Conservation (phyloP, 495 filamentous ascomycete genomes). For the Tuber melanosporum region DNA sequence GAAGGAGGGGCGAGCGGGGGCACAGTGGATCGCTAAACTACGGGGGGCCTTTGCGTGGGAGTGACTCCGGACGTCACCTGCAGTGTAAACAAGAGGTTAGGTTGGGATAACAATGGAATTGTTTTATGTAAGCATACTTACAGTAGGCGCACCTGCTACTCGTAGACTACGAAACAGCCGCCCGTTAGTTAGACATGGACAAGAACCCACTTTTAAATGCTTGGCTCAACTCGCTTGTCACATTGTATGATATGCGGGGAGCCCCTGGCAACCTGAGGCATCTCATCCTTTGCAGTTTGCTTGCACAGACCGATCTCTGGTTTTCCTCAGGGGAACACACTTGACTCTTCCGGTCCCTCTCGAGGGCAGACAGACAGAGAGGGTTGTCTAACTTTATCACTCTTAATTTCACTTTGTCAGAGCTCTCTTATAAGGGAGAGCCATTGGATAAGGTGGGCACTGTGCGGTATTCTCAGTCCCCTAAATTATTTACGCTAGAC, state of each 20-base stretch:
- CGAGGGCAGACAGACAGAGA: no score
- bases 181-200: no score
- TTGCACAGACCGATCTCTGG: conserved; percentile 1
- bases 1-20: background rate
- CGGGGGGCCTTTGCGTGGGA: background rate
- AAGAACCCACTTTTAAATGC: background rate
- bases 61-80: background rate
- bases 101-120: conserved; percentile 23
- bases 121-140: conserved; percentile 6
- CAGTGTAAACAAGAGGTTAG: background rate
- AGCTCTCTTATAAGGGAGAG: no score
- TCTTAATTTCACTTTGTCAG: background rate
- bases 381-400: background rate
- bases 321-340: background rate
- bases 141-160: background rate
- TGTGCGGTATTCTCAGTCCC: no score
- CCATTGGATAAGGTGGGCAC: no score
- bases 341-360: background rate
- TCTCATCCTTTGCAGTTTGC: background rate
- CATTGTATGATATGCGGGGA: background rate
- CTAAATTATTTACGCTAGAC: no score
- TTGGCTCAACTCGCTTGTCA: background rate
- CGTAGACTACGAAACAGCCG: no score
- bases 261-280: background rate
- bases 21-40: background rate